Conservation (phyloP, 345 rosid genomes). For the Populus deltoides region DNA sequence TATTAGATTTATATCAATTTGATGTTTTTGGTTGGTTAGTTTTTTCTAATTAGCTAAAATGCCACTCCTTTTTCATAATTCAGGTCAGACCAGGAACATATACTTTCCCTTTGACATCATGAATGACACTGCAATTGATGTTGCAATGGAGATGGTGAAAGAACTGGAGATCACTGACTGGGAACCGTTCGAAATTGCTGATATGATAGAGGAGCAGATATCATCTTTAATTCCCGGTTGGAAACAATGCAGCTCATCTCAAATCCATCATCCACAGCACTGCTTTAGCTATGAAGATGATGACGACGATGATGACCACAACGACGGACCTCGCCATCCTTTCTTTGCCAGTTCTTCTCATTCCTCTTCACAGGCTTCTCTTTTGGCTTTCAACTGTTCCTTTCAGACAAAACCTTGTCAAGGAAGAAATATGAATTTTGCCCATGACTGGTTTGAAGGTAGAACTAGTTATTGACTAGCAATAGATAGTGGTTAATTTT, state of each 20-base stretch:
- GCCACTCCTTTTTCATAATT: neutral
- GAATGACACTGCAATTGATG: constrained; percentile 72
- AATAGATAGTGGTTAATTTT: no score
- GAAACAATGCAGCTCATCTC: constrained; percentile 39
- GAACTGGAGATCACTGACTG: constrained; percentile 71
- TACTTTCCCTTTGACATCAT: constrained; percentile 71
- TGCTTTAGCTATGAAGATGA: constrained; percentile 44
- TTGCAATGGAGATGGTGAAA: constrained; percentile 89
- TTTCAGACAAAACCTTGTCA: constrained; percentile 2
- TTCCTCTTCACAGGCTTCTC: constrained; percentile 62
- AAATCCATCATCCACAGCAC: constrained; percentile 28
- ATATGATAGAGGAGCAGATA: constrained; percentile 78
- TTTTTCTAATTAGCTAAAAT: neutral
- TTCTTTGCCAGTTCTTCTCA: constrained; percentile 39
- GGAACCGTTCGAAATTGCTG: constrained; percentile 72
- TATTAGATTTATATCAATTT: neutral
- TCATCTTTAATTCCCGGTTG: constrained; percentile 62
- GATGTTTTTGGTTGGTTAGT: neutral
- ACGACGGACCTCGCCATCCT: constrained; percentile 26
- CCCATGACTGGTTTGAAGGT: constrained; percentile 39
- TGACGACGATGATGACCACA: constrained; percentile 39
- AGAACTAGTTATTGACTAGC: neutral
- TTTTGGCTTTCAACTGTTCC: constrained; percentile 28
- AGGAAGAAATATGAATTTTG: constrained; percentile 8
- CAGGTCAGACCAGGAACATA: constrained; percentile 79